Base-by-base conservation (phyloP, 179 eudicot species). In the Beta lomatogona region DNA sequence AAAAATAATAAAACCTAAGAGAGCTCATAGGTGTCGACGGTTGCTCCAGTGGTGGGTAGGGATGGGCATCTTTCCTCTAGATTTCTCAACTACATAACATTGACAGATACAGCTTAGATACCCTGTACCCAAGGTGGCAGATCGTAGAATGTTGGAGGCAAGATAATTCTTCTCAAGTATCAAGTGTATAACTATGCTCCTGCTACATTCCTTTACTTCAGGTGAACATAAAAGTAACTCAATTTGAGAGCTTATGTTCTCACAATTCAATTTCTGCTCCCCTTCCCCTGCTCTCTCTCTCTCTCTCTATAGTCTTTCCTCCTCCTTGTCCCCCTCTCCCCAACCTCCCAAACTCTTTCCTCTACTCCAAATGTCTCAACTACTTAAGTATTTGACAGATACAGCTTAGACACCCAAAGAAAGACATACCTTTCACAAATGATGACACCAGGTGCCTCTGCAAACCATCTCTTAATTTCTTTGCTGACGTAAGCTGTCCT, bases 401-500 rank as follows among this genome's bases (percentile, higher is more conserved):
- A n/a, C 53, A 45, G 73, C 76, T 12, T 46, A 13, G 19, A 58
- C 1, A 12, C 36, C 45, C n/a, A 61, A 10, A 48, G 55, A 76
- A 55, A n/a, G 31, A 25, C 45, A 71, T 86, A 94, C 99, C 99
- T 94, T 91, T 96, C 44, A 83, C 82, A 87, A 96, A 96, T 70
- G 99, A 91, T 64, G 85, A 80, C 67, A 87, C 83, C 80, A 96
- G 81, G 86, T 94, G 92, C 92, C 82, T 94, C 84, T 94, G 93
- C 86, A 96, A 89, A 80, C 97, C 87, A 63, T 92, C 93, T 85
- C 94, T 97, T 57, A 92, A 82, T 87, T 91, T 96, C 86, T 92
- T 96, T 64, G 80, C 85, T 22, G 92, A 84, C 80, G 87, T 77
- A 78, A 82, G 67, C 58, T 89, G 90, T 78, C 85, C 88, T 82